Base-by-base conservation (phyloP, 768 basidiomycete species). In the Boletus barrowsii region DNA sequence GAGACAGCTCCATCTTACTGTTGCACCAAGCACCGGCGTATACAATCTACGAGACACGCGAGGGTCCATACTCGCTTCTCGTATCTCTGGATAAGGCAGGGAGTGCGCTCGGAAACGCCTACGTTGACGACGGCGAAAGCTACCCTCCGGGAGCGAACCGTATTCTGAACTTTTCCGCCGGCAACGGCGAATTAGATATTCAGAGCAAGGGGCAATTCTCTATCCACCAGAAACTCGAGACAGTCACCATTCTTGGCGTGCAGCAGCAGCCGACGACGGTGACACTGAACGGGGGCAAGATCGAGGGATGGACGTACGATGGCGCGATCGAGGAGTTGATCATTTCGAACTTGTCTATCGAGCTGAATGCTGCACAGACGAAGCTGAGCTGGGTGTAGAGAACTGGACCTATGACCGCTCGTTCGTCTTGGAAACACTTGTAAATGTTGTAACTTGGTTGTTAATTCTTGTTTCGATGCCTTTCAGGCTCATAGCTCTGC, bases 111-210 rank as follows among this genome's bases (percentile, higher is more conserved):
- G 88, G 88, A 1, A 70, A 75, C 26, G 82, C 83, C 0, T 86
- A 84, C 63, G 58, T 90, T 18, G 89, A 90, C 64, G 89, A 90
- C 61, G 89, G 88, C 10, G 75, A 82, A 35, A 83, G 75, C 60
- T 64, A 77, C 52, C 82, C 82, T 20, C 82, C 83, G n/a, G 78
- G 79, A n/a, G 75, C 77, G 5, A 78, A 72, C 64, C 77, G 62
- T 5, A 77, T 62, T 9, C 62, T 88, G 50, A 75, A 62, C 1
- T 80, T 88, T 64, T 48, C 57, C 1, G 79, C 75, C 10, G 54
- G 57, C 5, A 59, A 60, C 14, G 66, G 72, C 9, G 50, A 65
- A 46, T 55, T 89, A 26, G 49, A 51, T 0, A 73, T 87, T 30
- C 57, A 55, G 35, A 72, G 68, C 40, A 46, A 54, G 78, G 58